These are phyloP conservation scores for Candida parachauliodes DNA, from an alignment of 805 yeast genomes.

Conservation along the genomic window DNA sequence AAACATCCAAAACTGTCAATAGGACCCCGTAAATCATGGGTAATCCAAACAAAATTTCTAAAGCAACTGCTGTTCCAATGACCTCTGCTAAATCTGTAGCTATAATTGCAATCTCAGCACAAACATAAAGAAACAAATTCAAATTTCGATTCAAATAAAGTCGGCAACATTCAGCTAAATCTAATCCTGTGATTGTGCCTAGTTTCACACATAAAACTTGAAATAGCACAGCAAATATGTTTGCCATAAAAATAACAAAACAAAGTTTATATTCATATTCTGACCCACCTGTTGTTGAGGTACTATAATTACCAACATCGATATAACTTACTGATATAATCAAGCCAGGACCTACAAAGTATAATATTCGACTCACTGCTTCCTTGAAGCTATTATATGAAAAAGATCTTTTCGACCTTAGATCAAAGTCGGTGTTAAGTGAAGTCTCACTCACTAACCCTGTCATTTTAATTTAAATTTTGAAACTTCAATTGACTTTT, in stretches of 20 bases:
- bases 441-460: constrained; percentile 1
- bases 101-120: constrained; percentile 83
- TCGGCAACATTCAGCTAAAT: constrained; percentile 81
- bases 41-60: constrained; percentile 69
- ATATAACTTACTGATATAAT: constrained; percentile 88
- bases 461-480: not conserved
- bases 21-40: constrained; percentile 76
- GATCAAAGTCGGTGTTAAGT: not conserved
- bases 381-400: not conserved
- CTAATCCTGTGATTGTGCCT: constrained; percentile 87
- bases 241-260: constrained; percentile 72
- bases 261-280: constrained; percentile 68
- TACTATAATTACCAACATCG: constrained; percentile 92
- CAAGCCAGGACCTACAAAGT: constrained; percentile 83
- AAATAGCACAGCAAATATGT: constrained; percentile 75
- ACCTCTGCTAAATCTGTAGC: constrained; percentile 95
- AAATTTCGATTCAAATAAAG: constrained; percentile 64
- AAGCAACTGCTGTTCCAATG: constrained; percentile 86
- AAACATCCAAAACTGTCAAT: constrained; percentile 77
- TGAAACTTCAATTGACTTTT: not conserved
- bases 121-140: constrained; percentile 57
- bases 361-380: not conserved
- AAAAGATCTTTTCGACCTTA: not conserved
- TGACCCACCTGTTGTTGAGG: constrained; percentile 88
- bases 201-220: constrained; percentile 81